Base-by-base conservation (phyloP, 2,329 filamentous ascomycete species). In the Cladophialophora bantiana region DNA sequence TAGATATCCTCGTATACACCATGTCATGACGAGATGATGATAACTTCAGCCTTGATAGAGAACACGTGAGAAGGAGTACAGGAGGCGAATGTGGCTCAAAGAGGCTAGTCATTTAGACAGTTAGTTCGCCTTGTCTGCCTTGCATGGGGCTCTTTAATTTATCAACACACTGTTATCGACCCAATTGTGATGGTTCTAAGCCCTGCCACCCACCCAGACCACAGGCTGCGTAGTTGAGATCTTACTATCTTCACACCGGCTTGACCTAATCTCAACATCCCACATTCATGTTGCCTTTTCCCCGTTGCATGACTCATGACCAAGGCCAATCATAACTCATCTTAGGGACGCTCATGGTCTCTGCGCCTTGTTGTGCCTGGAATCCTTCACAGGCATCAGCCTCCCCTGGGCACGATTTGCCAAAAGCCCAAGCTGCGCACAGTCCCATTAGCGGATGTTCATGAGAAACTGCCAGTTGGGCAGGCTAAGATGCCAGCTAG, bases 351-450 rank as follows among this genome's bases (percentile, higher is more conserved):
- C 45, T 50, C 18, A 50, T 2, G 45, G 45, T 20, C 7, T 50
- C 45, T 50, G 45, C 45, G 18, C 45, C 45, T 50, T 20, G 18
- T 20, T 20, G 7, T 50, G 45, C 45, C 45, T 50, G 45, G 45
- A 50, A 50, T 50, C 45, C 45, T 50, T 26, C 45, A 26, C 45
- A 50, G 45, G 45, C 45, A 50, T 50, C 45, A 50, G 45, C 18
- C 45, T 50, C 45, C 13, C 26, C 26, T 7, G 26, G n/a, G n/a
- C 18, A 50, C 18, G 4, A 50, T 26, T 26, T 12, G 4, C 20
- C 18, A 26, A 50, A 18, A 7, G n/a, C 10, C 42, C 42, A 20
- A 20, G 42, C 42, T 6, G 15, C 5, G 42, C 42, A 18, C 18
- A 48, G 10, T 20, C 6, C 5, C 42, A 6, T 20, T 20, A 18